Percentiles rank a stretch among this genome's conserved stretches.
These are phyloP conservation scores for Sechiopsis laciniata DNA, from an alignment of 306 rosid genomes.

Conservation along the genomic window DNA sequence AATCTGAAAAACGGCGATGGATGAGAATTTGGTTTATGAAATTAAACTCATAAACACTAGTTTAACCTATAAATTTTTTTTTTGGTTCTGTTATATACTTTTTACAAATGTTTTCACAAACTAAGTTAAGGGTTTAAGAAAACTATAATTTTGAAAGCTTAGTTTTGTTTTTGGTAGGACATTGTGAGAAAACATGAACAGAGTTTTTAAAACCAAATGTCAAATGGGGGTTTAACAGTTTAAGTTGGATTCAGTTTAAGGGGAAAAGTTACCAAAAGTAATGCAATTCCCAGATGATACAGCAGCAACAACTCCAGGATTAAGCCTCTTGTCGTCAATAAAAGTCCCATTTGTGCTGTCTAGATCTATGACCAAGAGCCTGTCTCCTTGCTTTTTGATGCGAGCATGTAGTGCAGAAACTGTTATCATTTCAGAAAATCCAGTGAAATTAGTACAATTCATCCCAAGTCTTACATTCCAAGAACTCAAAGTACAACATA, in stretches of 20 bases:
- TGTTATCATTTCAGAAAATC: slow-evolving; percentile 19
- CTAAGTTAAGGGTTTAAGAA: too few relatives aligned
- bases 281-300: slow-evolving; percentile 53
- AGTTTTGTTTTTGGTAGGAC: too few relatives aligned
- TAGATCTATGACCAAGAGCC: slow-evolving; percentile 67
- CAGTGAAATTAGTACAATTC: neutral
- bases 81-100: too few relatives aligned
- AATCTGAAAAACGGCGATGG: neutral
- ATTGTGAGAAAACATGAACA: too few relatives aligned
- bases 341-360: slow-evolving; percentile 95
- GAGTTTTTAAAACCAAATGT: too few relatives aligned
- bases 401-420: slow-evolving; percentile 77
- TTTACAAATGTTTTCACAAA: too few relatives aligned
- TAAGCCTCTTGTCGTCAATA: slow-evolving; percentile 57
- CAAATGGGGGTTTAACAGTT: neutral
- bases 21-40: too few relatives aligned
- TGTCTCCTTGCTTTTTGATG: slow-evolving; percentile 57
- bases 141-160: too few relatives aligned
- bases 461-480: neutral
- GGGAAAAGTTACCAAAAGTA: slow-evolving; percentile 58
- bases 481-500: neutral
- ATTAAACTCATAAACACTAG: too few relatives aligned
- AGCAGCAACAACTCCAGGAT: slow-evolving; percentile 56
- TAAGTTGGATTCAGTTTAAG: neutral
- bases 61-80: too few relatives aligned